phyloP scores from a whole-genome alignment of 2,329 filamentous ascomycete genomes.

The Diplodia seriata region DNA sequence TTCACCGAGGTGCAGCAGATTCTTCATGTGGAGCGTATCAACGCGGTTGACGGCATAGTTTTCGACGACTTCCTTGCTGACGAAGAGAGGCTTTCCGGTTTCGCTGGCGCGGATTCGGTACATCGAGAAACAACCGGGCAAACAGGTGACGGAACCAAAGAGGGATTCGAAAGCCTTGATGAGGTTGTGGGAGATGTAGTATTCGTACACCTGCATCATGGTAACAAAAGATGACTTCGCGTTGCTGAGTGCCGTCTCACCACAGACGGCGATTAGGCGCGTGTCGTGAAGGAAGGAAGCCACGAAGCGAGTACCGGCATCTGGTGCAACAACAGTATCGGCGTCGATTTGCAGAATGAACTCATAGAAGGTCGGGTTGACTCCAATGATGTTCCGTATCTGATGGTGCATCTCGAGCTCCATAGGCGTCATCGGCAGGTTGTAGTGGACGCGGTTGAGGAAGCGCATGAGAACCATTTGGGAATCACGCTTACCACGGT shows the following conservation, averaged over 20 bases:
- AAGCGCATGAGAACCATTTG: slow-evolving; percentile 99
- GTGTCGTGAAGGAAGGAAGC: slow-evolving; percentile 90
- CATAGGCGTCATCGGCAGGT: slow-evolving; percentile 91
- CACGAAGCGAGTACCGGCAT: slow-evolving; percentile 91
- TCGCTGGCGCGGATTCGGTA: slow-evolving; percentile 95
- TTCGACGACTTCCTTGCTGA: slow-evolving; percentile 89
- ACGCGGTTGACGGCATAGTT: slow-evolving; percentile 91
- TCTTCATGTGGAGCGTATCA: slow-evolving; percentile 99
- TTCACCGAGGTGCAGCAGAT: slow-evolving; percentile 92
- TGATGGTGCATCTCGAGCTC: slow-evolving; percentile 99
- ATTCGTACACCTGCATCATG: slow-evolving; percentile 99
- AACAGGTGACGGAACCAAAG: slow-evolving; percentile 95
- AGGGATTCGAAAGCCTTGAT: slow-evolving; percentile 97
- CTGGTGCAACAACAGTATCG: slow-evolving; percentile 89
- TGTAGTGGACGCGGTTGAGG: slow-evolving; percentile 98
- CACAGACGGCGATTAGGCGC: slow-evolving; percentile 89
- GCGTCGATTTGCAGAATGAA: slow-evolving; percentile 96
- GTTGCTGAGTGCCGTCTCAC: slow-evolving; percentile 92
- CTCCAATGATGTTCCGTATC: slow-evolving; percentile 97
- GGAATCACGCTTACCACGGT: slow-evolving; percentile 98
- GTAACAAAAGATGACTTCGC: slow-evolving; percentile 92
- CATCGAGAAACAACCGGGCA: slow-evolving; percentile 99
- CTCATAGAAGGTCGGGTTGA: slow-evolving; percentile 98
- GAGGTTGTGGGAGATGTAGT: slow-evolving; percentile 98
- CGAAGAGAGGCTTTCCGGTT: slow-evolving; percentile 93